Evolutionary conservation across 31 red algal species (phyloP).

Genomic region (Porphyra umbilicalis): DNA sequence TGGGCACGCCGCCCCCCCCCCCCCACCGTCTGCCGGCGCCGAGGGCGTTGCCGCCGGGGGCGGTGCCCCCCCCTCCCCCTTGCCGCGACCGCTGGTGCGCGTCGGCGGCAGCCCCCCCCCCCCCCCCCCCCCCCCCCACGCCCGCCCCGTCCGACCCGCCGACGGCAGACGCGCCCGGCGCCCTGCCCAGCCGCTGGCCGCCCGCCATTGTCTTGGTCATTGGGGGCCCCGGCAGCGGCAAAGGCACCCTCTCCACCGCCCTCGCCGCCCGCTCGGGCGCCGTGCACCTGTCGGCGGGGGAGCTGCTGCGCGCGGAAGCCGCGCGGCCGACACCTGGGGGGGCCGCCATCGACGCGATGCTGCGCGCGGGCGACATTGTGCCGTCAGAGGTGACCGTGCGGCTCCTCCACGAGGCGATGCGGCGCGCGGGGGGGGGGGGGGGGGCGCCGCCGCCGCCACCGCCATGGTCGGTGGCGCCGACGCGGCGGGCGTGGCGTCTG

Average conservation of each 20-base stretch:
- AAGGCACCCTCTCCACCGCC: constrained; percentile 70
- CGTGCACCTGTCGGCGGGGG: constrained; percentile 57
- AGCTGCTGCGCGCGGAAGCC: constrained; percentile 53
- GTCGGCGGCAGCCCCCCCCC: no score
- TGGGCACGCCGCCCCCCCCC: no score
- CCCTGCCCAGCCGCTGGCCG: not conserved
- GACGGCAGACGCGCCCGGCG: not conserved
- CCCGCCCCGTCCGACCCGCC: no score
- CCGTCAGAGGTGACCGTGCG: constrained; percentile 49
- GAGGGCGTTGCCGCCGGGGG: no score
- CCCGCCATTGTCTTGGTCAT: constrained; percentile 64
- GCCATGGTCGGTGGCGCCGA: no score
- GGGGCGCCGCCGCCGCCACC: not conserved
- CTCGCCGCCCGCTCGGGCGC: constrained; percentile 46
- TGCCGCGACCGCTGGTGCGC: no score
- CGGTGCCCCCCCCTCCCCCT: no score
- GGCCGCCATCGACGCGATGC: constrained; percentile 22
- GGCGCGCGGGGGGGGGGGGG: not conserved
- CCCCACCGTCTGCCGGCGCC: no score
- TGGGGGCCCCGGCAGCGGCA: constrained; percentile 77
- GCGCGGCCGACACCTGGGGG: constrained; percentile 21
- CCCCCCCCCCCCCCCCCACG: no score
- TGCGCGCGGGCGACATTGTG: constrained; percentile 72
- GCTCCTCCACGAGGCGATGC: constrained; percentile 30
- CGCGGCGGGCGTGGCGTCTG: not conserved